phyloP scores from a whole-genome alignment of 139 green algal genomes.

The Tetraselmis striata region DNA sequence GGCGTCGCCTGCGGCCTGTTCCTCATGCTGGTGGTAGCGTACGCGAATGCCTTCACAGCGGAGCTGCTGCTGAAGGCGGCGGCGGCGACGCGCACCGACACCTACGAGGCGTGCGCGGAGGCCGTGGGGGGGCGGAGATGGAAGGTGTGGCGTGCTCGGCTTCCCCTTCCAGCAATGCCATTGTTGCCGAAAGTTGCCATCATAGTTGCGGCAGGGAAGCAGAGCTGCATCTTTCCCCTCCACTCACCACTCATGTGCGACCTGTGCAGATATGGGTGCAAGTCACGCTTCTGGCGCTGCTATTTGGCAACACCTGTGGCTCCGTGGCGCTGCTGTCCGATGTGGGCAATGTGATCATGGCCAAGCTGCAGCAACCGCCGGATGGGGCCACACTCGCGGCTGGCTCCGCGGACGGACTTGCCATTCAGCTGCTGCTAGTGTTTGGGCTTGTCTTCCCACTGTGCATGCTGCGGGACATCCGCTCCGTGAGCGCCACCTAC shows the following conservation, averaged over 20 bases:
- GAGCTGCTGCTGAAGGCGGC: slow-evolving; percentile 54
- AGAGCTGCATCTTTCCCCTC: too few species aligned
- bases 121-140: slow-evolving; percentile 40
- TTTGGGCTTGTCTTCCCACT: slow-evolving; percentile 52
- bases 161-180: not conserved
- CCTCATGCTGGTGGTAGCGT: slow-evolving; percentile 47
- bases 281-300: slow-evolving; percentile 56
- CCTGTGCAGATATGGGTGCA: slow-evolving; percentile 46
- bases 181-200: too few species aligned
- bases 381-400: not conserved
- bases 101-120: slow-evolving; percentile 58
- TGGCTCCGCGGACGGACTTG: not conserved
- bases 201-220: too few species aligned
- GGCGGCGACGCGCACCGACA: slow-evolving; percentile 28
- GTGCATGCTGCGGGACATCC: slow-evolving; percentile 59
- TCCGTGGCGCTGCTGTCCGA: slow-evolving; percentile 70
- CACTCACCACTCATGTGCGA: too few species aligned
- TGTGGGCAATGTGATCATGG: slow-evolving; percentile 37
- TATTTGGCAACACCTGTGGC: slow-evolving; percentile 70
- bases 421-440: not conserved
- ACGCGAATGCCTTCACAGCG: slow-evolving; percentile 53
- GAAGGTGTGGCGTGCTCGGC: slow-evolving; percentile 24
- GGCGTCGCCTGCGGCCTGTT: slow-evolving; percentile 48
- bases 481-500: slow-evolving; percentile 31
- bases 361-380: slow-evolving; percentile 18